These are phyloP conservation scores for Cydonia oblonga DNA, from an alignment of 331 rosid genomes.

Conservation along the genomic window DNA sequence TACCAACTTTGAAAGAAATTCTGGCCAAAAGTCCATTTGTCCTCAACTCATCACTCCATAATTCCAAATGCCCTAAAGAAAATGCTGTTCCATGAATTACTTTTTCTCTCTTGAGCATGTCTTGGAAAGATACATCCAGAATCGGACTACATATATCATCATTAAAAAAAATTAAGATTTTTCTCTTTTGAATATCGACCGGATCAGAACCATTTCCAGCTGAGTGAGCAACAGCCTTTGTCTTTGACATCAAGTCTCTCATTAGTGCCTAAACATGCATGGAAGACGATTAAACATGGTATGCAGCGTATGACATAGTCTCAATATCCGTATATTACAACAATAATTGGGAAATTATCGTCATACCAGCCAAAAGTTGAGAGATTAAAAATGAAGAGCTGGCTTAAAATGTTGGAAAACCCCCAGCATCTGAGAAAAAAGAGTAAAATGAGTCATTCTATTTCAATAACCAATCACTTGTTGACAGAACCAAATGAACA, in stretches of 20 bases:
- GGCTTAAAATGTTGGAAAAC: conserved; percentile 74
- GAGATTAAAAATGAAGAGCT: conserved; percentile 75
- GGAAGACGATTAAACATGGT: conserved; percentile 11
- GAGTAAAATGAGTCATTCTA: neutral
- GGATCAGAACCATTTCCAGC: conserved; percentile 42
- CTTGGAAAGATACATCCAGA: conserved; percentile 76
- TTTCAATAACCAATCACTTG: neutral
- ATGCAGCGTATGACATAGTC: conserved; percentile 5
- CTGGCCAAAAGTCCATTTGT: conserved; percentile 76
- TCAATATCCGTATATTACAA: neutral
- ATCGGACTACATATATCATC: conserved; percentile 55
- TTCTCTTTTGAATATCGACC: conserved; percentile 42
- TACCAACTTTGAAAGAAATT: conserved; percentile 90
- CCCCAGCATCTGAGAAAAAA: conserved; percentile 69
- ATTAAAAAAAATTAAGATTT: conserved; percentile 43
- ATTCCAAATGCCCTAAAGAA: conserved; percentile 61
- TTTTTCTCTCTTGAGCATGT: conserved; percentile 77
- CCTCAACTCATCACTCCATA: conserved; percentile 93
- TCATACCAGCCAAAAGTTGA: conserved; percentile 90
- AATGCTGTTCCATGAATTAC: conserved; percentile 41
- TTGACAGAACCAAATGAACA: neutral
- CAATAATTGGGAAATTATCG: neutral
- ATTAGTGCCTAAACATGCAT: conserved; percentile 48
- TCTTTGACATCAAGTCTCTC: conserved; percentile 79
- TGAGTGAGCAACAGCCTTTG: conserved; percentile 44